Evolutionary conservation across 441 rosid species (phyloP).

Genomic region (Macaranga tanarius): DNA sequence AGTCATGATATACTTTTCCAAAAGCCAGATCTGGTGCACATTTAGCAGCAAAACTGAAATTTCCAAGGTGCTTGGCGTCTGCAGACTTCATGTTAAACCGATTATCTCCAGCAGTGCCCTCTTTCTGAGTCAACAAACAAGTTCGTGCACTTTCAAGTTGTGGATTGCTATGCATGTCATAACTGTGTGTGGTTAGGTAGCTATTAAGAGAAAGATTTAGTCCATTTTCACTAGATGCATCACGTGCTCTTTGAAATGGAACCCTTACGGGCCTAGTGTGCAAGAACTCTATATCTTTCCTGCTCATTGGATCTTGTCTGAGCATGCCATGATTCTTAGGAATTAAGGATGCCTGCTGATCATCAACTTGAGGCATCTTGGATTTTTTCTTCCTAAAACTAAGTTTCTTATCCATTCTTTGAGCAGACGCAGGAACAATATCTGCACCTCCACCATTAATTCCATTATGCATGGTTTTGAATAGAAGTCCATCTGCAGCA

Average conservation of each 20-base stretch:
- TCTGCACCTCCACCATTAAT: slow-evolving; percentile 36
- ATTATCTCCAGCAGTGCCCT: slow-evolving; percentile 28
- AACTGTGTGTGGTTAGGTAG: slow-evolving; percentile 38
- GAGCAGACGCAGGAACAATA: slow-evolving; percentile 38
- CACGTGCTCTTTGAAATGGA: slow-evolving; percentile 36
- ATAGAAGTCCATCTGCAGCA: slow-evolving; percentile 29
- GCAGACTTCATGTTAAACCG: slow-evolving; percentile 36
- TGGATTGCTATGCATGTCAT: slow-evolving; percentile 34
- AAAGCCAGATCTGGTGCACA: slow-evolving; percentile 34
- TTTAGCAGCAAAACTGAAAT: slow-evolving; percentile 40
- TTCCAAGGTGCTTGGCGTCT: slow-evolving; percentile 36
- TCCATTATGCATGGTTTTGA: slow-evolving; percentile 30
- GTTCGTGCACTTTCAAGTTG: slow-evolving; percentile 31
- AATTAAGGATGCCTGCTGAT: slow-evolving; percentile 35
- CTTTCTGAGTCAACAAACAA: slow-evolving; percentile 36
- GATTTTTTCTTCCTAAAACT: slow-evolving; percentile 54
- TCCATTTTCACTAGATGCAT: slow-evolving; percentile 39
- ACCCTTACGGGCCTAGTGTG: slow-evolving; percentile 27
- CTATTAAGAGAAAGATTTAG: slow-evolving; percentile 42
- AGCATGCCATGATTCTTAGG: slow-evolving; percentile 32
- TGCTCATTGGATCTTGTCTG: slow-evolving; percentile 35
- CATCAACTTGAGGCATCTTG: slow-evolving; percentile 41
- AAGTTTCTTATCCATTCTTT: slow-evolving; percentile 44
- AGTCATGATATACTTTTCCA: slow-evolving; percentile 33
- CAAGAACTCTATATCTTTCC: slow-evolving; percentile 33